Evolutionary conservation across 2,329 filamentous ascomycete genomes (phyloP), one percentile per base, ranked within the genome.

Genomic region (Nothophaeocryptopus gaeumannii): DNA sequence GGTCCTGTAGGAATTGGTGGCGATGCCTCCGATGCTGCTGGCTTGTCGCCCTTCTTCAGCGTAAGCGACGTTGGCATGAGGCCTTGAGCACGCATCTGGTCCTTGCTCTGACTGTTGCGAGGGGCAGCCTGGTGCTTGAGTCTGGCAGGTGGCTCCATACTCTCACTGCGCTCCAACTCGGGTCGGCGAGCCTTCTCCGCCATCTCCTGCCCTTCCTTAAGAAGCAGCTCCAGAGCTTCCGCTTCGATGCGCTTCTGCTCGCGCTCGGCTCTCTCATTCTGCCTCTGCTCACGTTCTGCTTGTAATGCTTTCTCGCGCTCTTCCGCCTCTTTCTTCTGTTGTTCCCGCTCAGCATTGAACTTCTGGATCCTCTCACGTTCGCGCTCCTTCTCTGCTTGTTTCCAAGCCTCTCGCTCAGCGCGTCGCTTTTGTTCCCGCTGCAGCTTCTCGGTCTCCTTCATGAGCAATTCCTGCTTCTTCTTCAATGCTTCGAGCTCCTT

Each of bases 231-330:
- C 45, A 82, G 67, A 9, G 79, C 79, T 33, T 76, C 71, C 54
- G 78, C 75, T 58, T 82, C 79, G 39, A 82, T 62, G 13, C 76
- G 73, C 62, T 81, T 79, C 50, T 81, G 77, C 41, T 79, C 72
- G 39, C 69, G 66, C 49, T 61, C 70, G 55, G 52, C 69, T 5
- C 65, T 59, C 37, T 70, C 67, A 31, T 69, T 68, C 67, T 57
- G 71, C 11, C 64, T 60, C 39, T 71, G 62, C 51, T 72, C 72
- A 55, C 70, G 65, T 50, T 78, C 75, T 44, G 73, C 71, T 47
- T 78, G 73, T 30, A 74, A 69, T 64, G 67, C 62, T 69, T 71
- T 74, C 49, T 80, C 75, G 40, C 80, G 76, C 41, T 82, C 77
- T 37, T 80, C 80, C 10, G 61, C 60, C 47, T 70, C 68, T 49